These are phyloP conservation scores for Stephanodiscus minutulus DNA, from an alignment of 108 stramenopile species.

Conservation along the genomic window DNA sequence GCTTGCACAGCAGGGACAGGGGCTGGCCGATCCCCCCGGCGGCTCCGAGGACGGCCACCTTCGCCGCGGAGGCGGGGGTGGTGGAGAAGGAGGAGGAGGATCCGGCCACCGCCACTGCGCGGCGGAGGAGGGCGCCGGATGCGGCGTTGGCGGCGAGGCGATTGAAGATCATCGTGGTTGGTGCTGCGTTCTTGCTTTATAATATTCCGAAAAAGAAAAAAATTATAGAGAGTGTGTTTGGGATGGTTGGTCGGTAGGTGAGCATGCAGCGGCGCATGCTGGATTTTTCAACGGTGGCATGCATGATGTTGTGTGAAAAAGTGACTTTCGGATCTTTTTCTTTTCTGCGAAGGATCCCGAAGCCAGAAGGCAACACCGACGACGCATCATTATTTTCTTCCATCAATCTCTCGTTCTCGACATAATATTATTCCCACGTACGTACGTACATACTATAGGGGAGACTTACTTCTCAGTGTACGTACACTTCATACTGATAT, in stretches of 20 bases:
- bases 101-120: no score
- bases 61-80: conserved; percentile 56
- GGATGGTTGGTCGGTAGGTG: background rate
- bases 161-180: conserved; percentile 41
- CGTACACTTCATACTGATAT: no score
- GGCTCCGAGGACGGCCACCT: conserved; percentile 95
- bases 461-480: background rate
- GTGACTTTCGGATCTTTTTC: no score
- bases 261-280: background rate
- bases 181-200: background rate
- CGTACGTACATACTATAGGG: no score
- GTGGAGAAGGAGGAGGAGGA: conserved; percentile 39
- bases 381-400: no score
- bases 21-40: conserved; percentile 99
- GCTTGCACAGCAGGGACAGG: conserved; percentile 95
- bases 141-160: conserved; percentile 33
- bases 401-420: no score
- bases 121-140: conserved; percentile 10
- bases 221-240: background rate
- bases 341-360: no score
- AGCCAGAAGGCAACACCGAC: no score
- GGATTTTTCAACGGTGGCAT: no score
- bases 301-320: no score
- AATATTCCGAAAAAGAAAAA: background rate
- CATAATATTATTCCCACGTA: no score